Conservation (phyloP, 768 basidiomycete genomes). For the Russula compacta region DNA sequence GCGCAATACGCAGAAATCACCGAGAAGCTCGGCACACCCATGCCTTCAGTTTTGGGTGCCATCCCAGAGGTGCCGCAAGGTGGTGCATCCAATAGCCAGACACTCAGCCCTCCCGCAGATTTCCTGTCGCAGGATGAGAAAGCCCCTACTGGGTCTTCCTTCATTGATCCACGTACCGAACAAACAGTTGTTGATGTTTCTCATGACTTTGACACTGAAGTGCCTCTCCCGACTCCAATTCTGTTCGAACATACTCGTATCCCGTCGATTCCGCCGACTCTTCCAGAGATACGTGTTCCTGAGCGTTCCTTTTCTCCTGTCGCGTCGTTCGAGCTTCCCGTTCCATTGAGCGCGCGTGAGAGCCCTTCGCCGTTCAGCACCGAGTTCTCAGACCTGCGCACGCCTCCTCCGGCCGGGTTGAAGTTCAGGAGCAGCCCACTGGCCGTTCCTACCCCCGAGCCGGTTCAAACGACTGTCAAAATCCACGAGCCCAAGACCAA, state of each 20-base stretch:
- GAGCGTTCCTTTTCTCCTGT: conserved; percentile 36
- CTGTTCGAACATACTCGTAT: conserved; percentile 34
- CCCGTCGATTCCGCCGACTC: conserved; percentile 41
- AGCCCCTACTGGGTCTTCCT: conserved; percentile 24
- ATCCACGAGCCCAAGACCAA: conserved; percentile 15
- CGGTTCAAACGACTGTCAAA: conserved; percentile 5
- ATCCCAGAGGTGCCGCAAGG: conserved; percentile 22
- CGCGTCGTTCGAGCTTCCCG: conserved; percentile 24
- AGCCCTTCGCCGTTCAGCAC: conserved; percentile 23
- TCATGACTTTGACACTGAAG: conserved; percentile 15
- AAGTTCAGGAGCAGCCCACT: conserved; percentile 20
- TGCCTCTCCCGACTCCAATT: conserved; percentile 26
- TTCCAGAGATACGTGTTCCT: conserved; percentile 44
- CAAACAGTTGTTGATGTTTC: neutral
- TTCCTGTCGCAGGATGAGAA: neutral
- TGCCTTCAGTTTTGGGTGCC: conserved; percentile 20
- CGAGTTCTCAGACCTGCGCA: conserved; percentile 19
- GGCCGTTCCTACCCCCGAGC: conserved; percentile 4
- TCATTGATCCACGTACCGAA: conserved; percentile 21
- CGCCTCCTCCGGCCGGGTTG: conserved; percentile 17
- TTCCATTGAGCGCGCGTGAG: conserved; percentile 15
- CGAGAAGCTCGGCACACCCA: conserved; percentile 36
- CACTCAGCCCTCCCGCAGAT: neutral
- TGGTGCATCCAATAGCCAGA: neutral
- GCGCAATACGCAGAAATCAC: conserved; percentile 67